Evolutionary conservation across 1,284 basidiomycete genomes (phyloP).

Genomic region (Anthracocystis setariae): DNA sequence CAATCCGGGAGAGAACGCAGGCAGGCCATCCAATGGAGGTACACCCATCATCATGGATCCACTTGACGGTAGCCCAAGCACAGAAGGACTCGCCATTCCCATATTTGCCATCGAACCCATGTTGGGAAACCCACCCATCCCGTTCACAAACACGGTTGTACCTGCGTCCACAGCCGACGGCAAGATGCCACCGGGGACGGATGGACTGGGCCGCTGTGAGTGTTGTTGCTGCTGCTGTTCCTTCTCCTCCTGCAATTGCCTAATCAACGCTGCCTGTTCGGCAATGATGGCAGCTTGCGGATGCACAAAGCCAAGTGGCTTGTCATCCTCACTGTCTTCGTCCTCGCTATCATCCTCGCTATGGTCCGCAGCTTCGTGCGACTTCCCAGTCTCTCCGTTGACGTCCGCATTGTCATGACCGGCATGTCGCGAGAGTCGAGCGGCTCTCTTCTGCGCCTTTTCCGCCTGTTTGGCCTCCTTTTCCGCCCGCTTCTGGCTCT

Average conservation of each 20-base stretch:
- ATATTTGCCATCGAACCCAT: slow-evolving; percentile 15
- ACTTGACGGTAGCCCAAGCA: slow-evolving; percentile 24
- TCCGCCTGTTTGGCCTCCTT: slow-evolving; percentile 34
- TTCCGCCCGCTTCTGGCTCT: slow-evolving; percentile 33
- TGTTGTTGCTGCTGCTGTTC: slow-evolving; percentile 31
- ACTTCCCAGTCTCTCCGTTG: neutral
- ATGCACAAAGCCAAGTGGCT: slow-evolving; percentile 57
- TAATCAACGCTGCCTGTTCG: slow-evolving; percentile 62
- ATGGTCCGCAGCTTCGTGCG: neutral
- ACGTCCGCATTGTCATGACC: slow-evolving; percentile 2
- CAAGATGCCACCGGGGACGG: slow-evolving; percentile 18
- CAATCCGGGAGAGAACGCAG: slow-evolving; percentile 19
- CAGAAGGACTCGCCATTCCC: slow-evolving; percentile 26
- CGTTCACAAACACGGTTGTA: slow-evolving; percentile 25
- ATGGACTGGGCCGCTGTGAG: slow-evolving; percentile 1
- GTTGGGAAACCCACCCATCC: slow-evolving; percentile 35
- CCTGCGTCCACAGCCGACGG: slow-evolving; percentile 25
- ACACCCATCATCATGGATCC: slow-evolving; percentile 33
- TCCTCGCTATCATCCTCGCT: slow-evolving; percentile 6
- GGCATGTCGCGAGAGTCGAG: slow-evolving; percentile 21
- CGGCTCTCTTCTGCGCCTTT: slow-evolving; percentile 27
- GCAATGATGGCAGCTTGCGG: slow-evolving; percentile 66
- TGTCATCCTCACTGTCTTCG: slow-evolving; percentile 56
- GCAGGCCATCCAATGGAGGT: slow-evolving; percentile 39
- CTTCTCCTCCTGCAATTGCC: slow-evolving; percentile 57